Evolutionary conservation across 768 basidiomycete genomes (phyloP).

Genomic region (Kwoniella mangroviensis): DNA sequence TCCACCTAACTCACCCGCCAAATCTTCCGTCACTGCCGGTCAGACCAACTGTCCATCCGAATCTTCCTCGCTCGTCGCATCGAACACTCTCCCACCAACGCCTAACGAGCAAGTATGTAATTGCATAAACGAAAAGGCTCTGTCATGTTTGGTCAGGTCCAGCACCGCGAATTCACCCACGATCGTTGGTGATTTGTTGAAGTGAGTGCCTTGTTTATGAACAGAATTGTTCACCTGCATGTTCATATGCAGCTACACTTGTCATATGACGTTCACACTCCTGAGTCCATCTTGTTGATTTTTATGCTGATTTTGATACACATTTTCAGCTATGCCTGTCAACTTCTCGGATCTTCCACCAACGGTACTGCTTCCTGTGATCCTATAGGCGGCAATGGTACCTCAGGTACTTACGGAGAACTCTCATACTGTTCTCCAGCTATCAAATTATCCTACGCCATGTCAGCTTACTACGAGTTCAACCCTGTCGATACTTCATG

Average conservation of each 20-base stretch:
- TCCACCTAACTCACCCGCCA: slow-evolving; percentile 65
- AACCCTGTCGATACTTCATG: slow-evolving; percentile 69
- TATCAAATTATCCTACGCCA: slow-evolving; percentile 78
- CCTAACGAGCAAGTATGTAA: slow-evolving; percentile 79
- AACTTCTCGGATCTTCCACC: slow-evolving; percentile 64
- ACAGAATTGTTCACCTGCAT: too few species aligned
- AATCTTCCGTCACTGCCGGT: slow-evolving; percentile 61
- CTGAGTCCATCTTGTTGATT: neutral
- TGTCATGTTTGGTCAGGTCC: slow-evolving; percentile 77
- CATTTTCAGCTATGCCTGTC: slow-evolving; percentile 70
- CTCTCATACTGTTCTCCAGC: slow-evolving; percentile 81
- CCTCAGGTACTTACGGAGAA: slow-evolving; percentile 74
- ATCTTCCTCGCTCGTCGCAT: slow-evolving; percentile 68
- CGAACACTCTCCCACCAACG: slow-evolving; percentile 75
- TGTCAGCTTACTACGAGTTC: slow-evolving; percentile 77
- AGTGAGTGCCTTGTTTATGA: too few species aligned
- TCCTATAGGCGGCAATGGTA: slow-evolving; percentile 74
- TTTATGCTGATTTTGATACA: neutral
- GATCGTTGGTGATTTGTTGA: slow-evolving; percentile 52
- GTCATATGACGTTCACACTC: neutral
- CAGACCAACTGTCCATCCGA: slow-evolving; percentile 69
- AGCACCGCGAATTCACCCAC: slow-evolving; percentile 61
- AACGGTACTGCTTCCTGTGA: slow-evolving; percentile 66
- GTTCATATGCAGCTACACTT: neutral
- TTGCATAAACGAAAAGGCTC: slow-evolving; percentile 68